Base-by-base conservation (phyloP, 768 basidiomycete genomes). In the Lentinula boryana region DNA sequence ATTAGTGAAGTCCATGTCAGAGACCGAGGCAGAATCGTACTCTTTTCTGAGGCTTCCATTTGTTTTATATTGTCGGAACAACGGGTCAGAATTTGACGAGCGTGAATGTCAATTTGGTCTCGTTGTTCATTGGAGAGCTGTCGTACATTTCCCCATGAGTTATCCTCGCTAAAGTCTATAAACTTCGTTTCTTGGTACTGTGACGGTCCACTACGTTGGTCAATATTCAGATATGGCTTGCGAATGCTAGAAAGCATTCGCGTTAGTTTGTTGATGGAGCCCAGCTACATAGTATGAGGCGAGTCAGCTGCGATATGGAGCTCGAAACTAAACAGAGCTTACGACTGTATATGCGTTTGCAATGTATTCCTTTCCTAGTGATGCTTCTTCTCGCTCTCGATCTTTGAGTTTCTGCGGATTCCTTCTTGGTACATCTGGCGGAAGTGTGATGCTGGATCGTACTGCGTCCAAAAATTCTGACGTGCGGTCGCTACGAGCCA, bases 61-160 rank as follows among this genome's bases (percentile, higher is more conserved):
- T 89, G 85, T 66, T 86, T 88, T 7, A 98, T 89, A 65, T 91
- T 79, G 64, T 95, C 91, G 35, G 92, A 85, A 75, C 94, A 97
- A 57, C 88, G 84, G 54, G 86, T 82, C 53, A 98, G 78, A 58
- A 97, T 88, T 67, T 93, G 82, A 65, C 90, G 87, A 35, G 93
- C 89, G 70, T 96, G 91, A 62, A 95, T 75, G 79, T 99, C 97
- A 57, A 99, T 91, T 75, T 97, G 93, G 74, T 98, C 95, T 63
- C 95, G 81, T 71, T 99, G 95, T 63, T 92, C 86, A 69, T 98
- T 95, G 8, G 86, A 85, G 5, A 99, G 81, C 67, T 87, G 77
- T 63, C 83, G 84, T 56, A 92, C 77, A 56, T 81, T 81, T 16
- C 79, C 71, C 89, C 88, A 91, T 49, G 78, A 75, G 61, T 78